These are phyloP conservation scores for Chytriomyces hyalinus DNA, from an alignment of 192 early-diverging fungal genomes.

Conservation along the genomic window DNA sequence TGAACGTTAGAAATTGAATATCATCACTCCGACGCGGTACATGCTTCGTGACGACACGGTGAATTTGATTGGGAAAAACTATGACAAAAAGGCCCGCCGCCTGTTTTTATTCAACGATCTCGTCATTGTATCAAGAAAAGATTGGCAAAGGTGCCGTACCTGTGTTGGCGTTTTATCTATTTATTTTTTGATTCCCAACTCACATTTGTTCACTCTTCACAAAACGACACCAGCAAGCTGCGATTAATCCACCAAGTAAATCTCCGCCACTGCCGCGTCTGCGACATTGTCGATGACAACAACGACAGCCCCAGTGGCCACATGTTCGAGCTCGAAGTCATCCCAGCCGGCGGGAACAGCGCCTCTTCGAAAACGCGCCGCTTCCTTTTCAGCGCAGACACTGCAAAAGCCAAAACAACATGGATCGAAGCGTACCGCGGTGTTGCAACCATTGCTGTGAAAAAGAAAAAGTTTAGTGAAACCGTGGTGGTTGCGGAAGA, in stretches of 20 bases:
- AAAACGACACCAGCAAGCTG: slow-evolving; percentile 36
- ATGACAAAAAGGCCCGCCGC: slow-evolving; percentile 46
- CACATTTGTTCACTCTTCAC: background rate
- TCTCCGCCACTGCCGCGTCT: slow-evolving; percentile 49
- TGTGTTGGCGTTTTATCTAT: too few species aligned
- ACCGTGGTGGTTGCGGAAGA: slow-evolving; percentile 28
- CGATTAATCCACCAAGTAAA: slow-evolving; percentile 53
- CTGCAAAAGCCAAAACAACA: slow-evolving; percentile 41
- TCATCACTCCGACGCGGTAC: slow-evolving; percentile 50
- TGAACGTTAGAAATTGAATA: slow-evolving; percentile 47
- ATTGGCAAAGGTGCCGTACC: slow-evolving; percentile 48
- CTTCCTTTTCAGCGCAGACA: slow-evolving; percentile 45
- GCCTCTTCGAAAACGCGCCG: slow-evolving; percentile 30
- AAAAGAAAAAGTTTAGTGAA: slow-evolving; percentile 49
- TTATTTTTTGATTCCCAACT: background rate
- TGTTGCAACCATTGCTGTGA: slow-evolving; percentile 37
- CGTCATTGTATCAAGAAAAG: slow-evolving; percentile 52
- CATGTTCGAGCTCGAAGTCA: slow-evolving; percentile 50
- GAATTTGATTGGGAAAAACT: slow-evolving; percentile 34
- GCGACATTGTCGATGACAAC: slow-evolving; percentile 51
- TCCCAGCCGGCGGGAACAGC: slow-evolving; percentile 34
- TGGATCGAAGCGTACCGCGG: slow-evolving; percentile 60
- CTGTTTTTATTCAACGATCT: slow-evolving; percentile 63
- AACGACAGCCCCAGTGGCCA: background rate
- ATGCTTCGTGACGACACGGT: slow-evolving; percentile 57